A percentile compares a stretch with the other conserved stretches of the same genome.
Evolutionary conservation across 2,329 filamentous ascomycete genomes (phyloP).

Genomic region (Stenocarpella maydis): DNA sequence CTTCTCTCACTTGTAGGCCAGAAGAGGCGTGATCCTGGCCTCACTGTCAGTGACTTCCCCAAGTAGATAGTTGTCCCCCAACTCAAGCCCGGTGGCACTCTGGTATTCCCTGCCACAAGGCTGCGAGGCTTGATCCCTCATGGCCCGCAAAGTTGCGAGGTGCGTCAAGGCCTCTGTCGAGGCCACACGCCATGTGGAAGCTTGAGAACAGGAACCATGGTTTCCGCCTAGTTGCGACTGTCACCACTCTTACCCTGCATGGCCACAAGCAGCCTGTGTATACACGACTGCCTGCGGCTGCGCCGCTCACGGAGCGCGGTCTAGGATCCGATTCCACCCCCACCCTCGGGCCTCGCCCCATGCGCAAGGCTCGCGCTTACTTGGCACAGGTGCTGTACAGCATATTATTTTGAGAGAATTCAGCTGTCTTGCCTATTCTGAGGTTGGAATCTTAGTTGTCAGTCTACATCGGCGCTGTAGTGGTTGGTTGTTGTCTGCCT

Average conservation of each 20-base stretch:
- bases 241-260: not conserved
- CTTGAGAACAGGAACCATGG: not conserved
- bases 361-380: not conserved
- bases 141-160: not conserved
- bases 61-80: not conserved
- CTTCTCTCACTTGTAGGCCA: not conserved
- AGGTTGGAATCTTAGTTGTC: no score
- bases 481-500: not conserved
- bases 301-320: not conserved
- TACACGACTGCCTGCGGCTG: not conserved
- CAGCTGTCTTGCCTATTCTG: not conserved
- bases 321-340: not conserved
- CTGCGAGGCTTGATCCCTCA: not conserved
- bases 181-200: not conserved
- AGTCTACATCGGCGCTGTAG: no score
- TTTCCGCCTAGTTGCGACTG: not conserved
- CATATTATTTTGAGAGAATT: not conserved
- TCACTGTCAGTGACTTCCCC: not conserved
- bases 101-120: no score
- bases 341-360: not conserved
- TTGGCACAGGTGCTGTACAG: not conserved
- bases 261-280: not conserved
- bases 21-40: not conserved
- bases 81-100: not conserved
- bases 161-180: no score